Percentiles rank a stretch among this genome's conserved stretches.
These are phyloP conservation scores for Diaporthe caulivora DNA, from an alignment of 2,329 filamentous ascomycete genomes.

Conservation along the genomic window DNA sequence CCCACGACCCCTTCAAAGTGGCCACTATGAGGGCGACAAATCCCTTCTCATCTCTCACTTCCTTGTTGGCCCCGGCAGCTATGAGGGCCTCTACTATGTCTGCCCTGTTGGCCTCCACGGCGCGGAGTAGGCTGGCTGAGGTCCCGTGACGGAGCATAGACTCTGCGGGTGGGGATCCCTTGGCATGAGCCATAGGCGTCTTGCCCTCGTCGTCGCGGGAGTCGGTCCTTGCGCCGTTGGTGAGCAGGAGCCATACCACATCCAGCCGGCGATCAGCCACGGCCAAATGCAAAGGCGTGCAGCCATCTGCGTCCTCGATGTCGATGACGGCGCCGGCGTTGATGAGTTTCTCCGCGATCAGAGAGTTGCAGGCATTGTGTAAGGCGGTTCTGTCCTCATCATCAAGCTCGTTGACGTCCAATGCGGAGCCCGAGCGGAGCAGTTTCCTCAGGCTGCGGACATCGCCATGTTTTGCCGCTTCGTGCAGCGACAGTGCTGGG, in stretches of 20 bases:
- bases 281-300: constrained; percentile 2
- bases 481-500: neutral
- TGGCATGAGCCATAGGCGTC: neutral
- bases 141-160: neutral
- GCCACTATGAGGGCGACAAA: neutral
- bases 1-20: neutral
- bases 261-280: neutral
- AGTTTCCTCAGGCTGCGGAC: constrained; percentile 9
- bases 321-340: neutral
- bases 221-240: neutral
- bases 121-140: neutral
- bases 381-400: constrained; percentile 7
- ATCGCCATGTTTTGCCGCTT: constrained; percentile 2
- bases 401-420: constrained; percentile 16
- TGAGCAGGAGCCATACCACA: neutral
- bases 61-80: neutral
- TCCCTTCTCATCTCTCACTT: neutral
- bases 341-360: constrained; percentile 14
- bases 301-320: constrained; percentile 8
- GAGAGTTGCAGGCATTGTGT: neutral
- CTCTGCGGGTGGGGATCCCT: neutral
- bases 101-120: constrained; percentile 10
- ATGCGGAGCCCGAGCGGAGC: constrained; percentile 2
- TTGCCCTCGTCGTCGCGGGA: neutral
- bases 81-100: constrained; percentile 8